These are phyloP conservation scores for Scutellaria galericulata DNA, from an alignment of 257 asterid genomes.

Conservation along the genomic window DNA sequence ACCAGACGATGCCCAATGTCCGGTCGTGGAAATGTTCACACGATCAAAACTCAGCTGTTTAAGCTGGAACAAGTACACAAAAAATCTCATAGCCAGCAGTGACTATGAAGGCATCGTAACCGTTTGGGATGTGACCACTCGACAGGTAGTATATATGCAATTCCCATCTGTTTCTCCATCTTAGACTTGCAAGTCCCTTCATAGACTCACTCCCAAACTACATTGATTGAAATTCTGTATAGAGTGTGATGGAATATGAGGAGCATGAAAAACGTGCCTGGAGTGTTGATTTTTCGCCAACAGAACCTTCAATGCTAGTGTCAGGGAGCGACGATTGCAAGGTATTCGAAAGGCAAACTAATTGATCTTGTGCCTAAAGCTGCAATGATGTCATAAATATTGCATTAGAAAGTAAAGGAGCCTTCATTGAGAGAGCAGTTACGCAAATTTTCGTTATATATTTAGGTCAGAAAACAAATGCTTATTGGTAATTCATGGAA, in stretches of 20 bases:
- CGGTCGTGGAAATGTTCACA: slow-evolving; percentile 81
- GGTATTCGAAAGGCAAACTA: slow-evolving; percentile 45
- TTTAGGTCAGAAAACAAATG: too few relatives aligned
- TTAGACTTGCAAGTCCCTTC: slow-evolving; percentile 24
- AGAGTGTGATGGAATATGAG: slow-evolving; percentile 94
- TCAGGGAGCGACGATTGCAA: slow-evolving; percentile 95
- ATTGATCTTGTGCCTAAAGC: slow-evolving; percentile 11
- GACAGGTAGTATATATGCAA: slow-evolving; percentile 60
- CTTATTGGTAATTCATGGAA: too few relatives aligned
- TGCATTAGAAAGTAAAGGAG: neutral
- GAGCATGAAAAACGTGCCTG: slow-evolving; percentile 97
- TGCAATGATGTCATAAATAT: neutral
- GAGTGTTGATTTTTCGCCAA: slow-evolving; percentile 86
- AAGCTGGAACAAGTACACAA: slow-evolving; percentile 86
- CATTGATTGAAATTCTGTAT: slow-evolving; percentile 16
- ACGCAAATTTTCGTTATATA: too few relatives aligned
- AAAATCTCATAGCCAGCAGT: slow-evolving; percentile 81
- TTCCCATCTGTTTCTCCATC: slow-evolving; percentile 13
- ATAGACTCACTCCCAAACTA: slow-evolving; percentile 9
- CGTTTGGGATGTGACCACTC: slow-evolving; percentile 90
- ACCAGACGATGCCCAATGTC: slow-evolving; percentile 69
- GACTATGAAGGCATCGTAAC: slow-evolving; percentile 94
- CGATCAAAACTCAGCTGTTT: slow-evolving; percentile 85
- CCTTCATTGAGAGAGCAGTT: too few relatives aligned
- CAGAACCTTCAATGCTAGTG: slow-evolving; percentile 88